Evolutionary conservation across 768 basidiomycete species (phyloP).

Genomic region (Russula sp.): DNA sequence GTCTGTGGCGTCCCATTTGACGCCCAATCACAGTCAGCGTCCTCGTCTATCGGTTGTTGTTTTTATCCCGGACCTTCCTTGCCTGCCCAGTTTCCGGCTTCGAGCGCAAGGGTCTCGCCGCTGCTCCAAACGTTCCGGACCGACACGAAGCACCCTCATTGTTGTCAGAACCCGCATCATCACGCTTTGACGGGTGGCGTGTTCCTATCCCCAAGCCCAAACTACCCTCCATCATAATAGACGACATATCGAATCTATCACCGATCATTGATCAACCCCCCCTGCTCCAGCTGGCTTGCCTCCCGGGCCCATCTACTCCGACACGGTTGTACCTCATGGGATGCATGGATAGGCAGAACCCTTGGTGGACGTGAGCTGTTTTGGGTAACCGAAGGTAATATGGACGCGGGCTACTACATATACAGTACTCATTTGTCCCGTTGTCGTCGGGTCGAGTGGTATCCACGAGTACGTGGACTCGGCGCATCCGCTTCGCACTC

Average conservation of each 20-base stretch:
- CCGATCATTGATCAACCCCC: not conserved
- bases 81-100: not conserved
- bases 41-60: slow-evolving; percentile 12
- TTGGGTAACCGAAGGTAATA: not conserved
- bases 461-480: not conserved
- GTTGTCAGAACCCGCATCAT: slow-evolving; percentile 6
- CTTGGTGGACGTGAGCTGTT: not conserved
- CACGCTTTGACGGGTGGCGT: not conserved
- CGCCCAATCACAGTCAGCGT: slow-evolving; percentile 14
- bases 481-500: slow-evolving; percentile 8
- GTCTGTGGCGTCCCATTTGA: not conserved
- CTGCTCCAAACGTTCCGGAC: not conserved
- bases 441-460: not conserved
- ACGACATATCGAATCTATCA: not conserved
- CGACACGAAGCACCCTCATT: not conserved
- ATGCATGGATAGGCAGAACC: not conserved
- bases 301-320: not conserved
- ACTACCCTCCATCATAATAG: not conserved
- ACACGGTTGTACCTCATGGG: not conserved
- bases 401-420: not conserved
- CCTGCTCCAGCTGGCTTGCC: not conserved
- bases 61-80: not conserved
- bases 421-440: not conserved
- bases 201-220: not conserved
- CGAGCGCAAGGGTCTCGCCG: not conserved